Conservation (phyloP, 2,329 filamentous ascomycete genomes). For the Venturia carpophila region DNA sequence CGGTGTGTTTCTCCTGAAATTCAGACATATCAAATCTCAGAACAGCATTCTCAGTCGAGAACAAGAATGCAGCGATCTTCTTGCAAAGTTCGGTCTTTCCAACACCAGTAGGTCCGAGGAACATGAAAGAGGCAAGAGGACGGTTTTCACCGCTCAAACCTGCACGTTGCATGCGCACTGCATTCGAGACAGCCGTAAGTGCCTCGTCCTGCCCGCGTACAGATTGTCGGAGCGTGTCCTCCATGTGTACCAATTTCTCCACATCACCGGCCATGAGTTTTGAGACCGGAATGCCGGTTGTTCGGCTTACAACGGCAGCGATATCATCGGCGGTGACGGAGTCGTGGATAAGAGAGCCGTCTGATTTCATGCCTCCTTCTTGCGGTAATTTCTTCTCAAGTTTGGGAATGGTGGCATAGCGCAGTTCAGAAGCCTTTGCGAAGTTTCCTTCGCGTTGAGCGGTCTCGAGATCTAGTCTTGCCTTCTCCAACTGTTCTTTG, state of each 20-base stretch:
- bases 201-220: slow-evolving; percentile 94
- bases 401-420: slow-evolving; percentile 77
- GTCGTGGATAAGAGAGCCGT: slow-evolving; percentile 71
- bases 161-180: slow-evolving; percentile 86
- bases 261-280: slow-evolving; percentile 91
- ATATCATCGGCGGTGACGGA: slow-evolving; percentile 95
- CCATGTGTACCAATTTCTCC: slow-evolving; percentile 93
- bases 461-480: slow-evolving; percentile 75
- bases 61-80: slow-evolving; percentile 86
- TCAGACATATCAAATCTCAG: slow-evolving; percentile 97
- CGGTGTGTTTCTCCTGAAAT: slow-evolving; percentile 95
- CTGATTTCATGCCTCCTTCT: slow-evolving; percentile 46
- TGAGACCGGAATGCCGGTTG: slow-evolving; percentile 85
- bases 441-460: slow-evolving; percentile 86
- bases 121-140: slow-evolving; percentile 92
- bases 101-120: slow-evolving; percentile 91
- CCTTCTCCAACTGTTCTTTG: slow-evolving; percentile 81
- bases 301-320: slow-evolving; percentile 78
- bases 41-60: slow-evolving; percentile 84
- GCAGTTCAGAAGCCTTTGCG: slow-evolving; percentile 78
- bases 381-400: slow-evolving; percentile 73
- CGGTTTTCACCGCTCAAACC: slow-evolving; percentile 87
- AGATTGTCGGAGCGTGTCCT: slow-evolving; percentile 73
- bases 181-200: slow-evolving; percentile 81
- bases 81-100: slow-evolving; percentile 98